A percentile compares a stretch with the other conserved stretches of the same genome.
These are phyloP conservation scores for Stephanodiscus minutulus DNA, from an alignment of 108 stramenopile genomes.

Conservation along the genomic window DNA sequence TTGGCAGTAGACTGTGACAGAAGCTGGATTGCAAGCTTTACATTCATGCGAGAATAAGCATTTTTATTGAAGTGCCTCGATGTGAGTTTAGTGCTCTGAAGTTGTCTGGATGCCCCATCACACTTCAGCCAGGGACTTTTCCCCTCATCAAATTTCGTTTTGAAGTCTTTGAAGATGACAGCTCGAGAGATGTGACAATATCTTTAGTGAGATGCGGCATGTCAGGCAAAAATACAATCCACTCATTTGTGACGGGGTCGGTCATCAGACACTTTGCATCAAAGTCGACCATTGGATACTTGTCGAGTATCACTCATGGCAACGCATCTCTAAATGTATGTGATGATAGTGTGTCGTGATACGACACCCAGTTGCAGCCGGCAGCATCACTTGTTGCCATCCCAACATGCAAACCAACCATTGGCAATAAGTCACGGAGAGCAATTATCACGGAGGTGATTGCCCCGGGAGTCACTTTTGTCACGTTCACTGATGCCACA, in stretches of 20 bases:
- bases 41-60: too few species aligned
- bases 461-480: constrained; percentile 2
- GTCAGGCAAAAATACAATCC: constrained; percentile 13
- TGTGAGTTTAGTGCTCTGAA: constrained; percentile 8
- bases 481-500: constrained; percentile 13
- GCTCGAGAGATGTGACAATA: constrained; percentile 6
- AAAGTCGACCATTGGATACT: constrained; percentile 9
- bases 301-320: neutral
- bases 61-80: constrained; percentile 8
- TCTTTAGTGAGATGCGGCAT: constrained; percentile 20
- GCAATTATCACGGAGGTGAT: neutral
- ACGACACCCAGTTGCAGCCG: constrained; percentile 3
- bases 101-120: constrained; percentile 6
- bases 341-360: neutral
- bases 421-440: neutral
- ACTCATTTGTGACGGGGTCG: neutral
- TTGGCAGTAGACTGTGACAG: neutral
- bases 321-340: constrained; percentile 2
- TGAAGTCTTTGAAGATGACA: constrained; percentile 8
- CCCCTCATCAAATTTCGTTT: constrained; percentile 2
- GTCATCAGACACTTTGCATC: neutral
- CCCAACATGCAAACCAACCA: constrained; percentile 4
- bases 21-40: constrained; percentile 5
- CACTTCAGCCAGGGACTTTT: constrained; percentile 5
- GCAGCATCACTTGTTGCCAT: constrained; percentile 11